phyloP scores from a whole-genome alignment of 495 filamentous ascomycete species.

The Podospora conica region DNA sequence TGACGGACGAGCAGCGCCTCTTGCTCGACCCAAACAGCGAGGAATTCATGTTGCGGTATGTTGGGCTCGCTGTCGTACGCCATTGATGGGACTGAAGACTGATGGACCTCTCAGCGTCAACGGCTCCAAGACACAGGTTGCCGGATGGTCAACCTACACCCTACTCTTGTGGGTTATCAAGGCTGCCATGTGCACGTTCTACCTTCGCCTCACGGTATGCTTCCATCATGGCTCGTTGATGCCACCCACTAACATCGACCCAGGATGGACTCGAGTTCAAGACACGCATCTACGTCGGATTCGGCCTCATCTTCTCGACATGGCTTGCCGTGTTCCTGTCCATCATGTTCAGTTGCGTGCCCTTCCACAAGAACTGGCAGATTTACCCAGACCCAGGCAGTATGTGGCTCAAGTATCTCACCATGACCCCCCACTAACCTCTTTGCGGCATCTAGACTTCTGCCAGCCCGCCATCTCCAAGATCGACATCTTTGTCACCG shows the following conservation, averaged over 20 bases:
- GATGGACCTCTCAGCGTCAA: conserved; percentile 33
- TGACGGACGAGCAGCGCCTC: conserved; percentile 48
- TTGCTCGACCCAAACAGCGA: conserved; percentile 37
- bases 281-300: conserved; percentile 48
- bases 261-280: conserved; percentile 45
- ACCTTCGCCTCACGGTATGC: conserved; percentile 52
- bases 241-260: neutral
- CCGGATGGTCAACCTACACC: conserved; percentile 54
- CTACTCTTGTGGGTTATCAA: conserved; percentile 55
- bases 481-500: conserved; percentile 40
- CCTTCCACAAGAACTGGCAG: conserved; percentile 49
- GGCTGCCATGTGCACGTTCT: conserved; percentile 53
- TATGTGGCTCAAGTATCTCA: conserved; percentile 18
- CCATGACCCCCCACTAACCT: neutral
- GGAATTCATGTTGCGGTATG: conserved; percentile 42
- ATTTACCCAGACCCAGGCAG: conserved; percentile 51
- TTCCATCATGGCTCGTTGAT: no score
- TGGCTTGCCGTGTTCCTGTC: conserved; percentile 50
- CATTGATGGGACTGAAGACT: neutral
- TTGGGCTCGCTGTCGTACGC: neutral
- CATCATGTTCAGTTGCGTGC: conserved; percentile 49
- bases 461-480: conserved; percentile 47
- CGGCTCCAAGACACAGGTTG: conserved; percentile 55
- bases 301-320: conserved; percentile 43
- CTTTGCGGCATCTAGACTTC: conserved; percentile 25